Percentiles rank a stretch among this genome's conserved stretches.
Conservation (phyloP, 1,284 basidiomycete species). For the Rhizopogon hawkerae region DNA sequence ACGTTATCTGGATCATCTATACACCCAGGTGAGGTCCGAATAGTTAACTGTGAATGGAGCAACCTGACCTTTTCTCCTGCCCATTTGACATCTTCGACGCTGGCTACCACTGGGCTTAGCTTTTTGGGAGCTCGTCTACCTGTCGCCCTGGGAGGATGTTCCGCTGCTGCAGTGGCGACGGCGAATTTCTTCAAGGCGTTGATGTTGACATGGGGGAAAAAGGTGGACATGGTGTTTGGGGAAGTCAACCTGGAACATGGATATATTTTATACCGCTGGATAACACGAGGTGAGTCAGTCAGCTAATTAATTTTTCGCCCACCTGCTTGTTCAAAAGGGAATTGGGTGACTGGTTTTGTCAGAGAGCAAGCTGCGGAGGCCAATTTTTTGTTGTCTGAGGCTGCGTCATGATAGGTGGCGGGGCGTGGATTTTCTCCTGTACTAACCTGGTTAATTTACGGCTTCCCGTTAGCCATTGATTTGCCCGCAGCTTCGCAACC, state of each 20-base stretch:
- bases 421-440: constrained; percentile 3
- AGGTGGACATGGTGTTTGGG: neutral
- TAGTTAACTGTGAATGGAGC: neutral
- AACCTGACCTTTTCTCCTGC: constrained; percentile 17
- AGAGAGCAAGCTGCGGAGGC: constrained; percentile 1
- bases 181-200: neutral
- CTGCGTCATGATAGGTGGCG: neutral
- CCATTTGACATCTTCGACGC: constrained; percentile 15
- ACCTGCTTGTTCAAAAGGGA: constrained; percentile 2
- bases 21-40: neutral
- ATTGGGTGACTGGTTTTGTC: neutral
- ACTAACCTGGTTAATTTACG: constrained; percentile 3
- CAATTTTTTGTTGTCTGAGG: neutral
- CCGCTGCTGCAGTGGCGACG: neutral
- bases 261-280: constrained; percentile 5
- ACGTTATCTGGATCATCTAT: constrained; percentile 21
- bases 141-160: neutral
- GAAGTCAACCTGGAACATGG: neutral
- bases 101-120: constrained; percentile 10
- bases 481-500: neutral
- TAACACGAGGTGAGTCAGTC: constrained; percentile 6
- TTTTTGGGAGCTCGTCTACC: constrained; percentile 3
- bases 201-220: neutral
- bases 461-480: neutral
- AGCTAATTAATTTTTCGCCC: neutral